Evolutionary conservation across 129 eudicot genomes (phyloP), one percentile per base, ranked within the genome.

Genomic region (Artemisia tridentata): DNA sequence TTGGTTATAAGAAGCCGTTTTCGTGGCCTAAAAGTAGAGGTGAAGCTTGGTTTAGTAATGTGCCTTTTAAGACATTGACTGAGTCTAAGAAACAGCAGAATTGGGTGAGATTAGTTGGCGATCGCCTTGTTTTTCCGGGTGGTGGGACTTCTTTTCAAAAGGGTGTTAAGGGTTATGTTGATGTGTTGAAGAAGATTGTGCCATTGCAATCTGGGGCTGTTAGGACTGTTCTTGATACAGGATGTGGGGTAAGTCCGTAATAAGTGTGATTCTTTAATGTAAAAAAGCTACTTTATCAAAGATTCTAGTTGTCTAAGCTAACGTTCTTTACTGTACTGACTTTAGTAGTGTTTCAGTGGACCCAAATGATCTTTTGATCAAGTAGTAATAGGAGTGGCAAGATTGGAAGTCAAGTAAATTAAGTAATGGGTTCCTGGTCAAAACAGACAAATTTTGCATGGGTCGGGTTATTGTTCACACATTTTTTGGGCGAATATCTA

Each of bases 191-290:
- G 59, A 65, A 65, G 77, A 59, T 83, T 53, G 76, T 83, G 76
- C 88, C 84, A 8, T 13, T 83, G 20, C 56, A 83, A 67, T 76
- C 82, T 50, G 84, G 84, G 14, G 46, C 23, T 53, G 62, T 83
- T 46, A 67, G 84, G 76, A 83, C 84, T 48, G 82, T 34, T 25
- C 77, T 83, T 49, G 88, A 83, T 72, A 72, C 83, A 27, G 88
- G 88, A 21, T 83, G 88, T 75, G 88, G 88, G 79, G 88, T 83
- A 76, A n/a, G n/a, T n/a, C n/a, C n/a, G n/a, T n/a, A n/a, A n/a
- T n/a, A n/a, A 79, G 81, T 79, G 13, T 19, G 76, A 38, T 43
- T 77, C 67, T 70, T 63, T 54, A 76, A 59, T 47, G 6, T 25
- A 25, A 31, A 59, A 59, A 27, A 68, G 23, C 61, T 60, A 7